Conservation (phyloP, 2,329 filamentous ascomycete species). For the Aspergillus nomiae region DNA sequence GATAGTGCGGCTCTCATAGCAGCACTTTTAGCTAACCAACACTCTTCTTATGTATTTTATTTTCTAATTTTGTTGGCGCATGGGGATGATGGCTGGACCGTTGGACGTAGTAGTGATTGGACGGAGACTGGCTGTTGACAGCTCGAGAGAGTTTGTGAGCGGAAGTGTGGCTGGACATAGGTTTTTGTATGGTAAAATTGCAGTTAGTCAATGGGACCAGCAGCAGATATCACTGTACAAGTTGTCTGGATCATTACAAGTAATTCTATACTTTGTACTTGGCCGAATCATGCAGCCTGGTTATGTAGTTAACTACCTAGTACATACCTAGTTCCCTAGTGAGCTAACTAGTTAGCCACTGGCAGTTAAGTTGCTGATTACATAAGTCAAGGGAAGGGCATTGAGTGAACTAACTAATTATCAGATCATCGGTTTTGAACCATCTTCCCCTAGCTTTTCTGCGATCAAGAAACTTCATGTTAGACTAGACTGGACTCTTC, state of each 20-base stretch:
- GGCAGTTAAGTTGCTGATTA: background rate
- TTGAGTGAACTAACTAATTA: too few relatives aligned
- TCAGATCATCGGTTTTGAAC: too few relatives aligned
- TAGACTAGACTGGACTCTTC: background rate
- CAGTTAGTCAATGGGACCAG: background rate
- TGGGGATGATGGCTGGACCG: conserved; percentile 7
- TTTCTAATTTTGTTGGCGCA: conserved; percentile 9
- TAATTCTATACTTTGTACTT: background rate
- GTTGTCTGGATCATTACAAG: background rate
- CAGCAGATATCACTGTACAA: background rate
- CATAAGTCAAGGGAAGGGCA: conserved; percentile 11
- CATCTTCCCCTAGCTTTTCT: background rate
- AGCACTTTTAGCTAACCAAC: background rate
- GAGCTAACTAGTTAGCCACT: too few relatives aligned
- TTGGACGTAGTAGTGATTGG: background rate
- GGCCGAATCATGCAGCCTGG: too few relatives aligned
- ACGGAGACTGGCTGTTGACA: conserved; percentile 1
- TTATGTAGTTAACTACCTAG: too few relatives aligned
- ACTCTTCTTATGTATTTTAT: conserved; percentile 11
- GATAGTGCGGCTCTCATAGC: background rate
- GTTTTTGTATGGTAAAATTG: background rate
- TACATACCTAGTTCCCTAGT: too few relatives aligned
- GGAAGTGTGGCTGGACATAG: background rate
- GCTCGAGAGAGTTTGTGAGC: background rate
- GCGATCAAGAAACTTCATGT: background rate